Evolutionary conservation across 352 stramenopile species (phyloP).

Genomic region (Aphanomyces stellatus): DNA sequence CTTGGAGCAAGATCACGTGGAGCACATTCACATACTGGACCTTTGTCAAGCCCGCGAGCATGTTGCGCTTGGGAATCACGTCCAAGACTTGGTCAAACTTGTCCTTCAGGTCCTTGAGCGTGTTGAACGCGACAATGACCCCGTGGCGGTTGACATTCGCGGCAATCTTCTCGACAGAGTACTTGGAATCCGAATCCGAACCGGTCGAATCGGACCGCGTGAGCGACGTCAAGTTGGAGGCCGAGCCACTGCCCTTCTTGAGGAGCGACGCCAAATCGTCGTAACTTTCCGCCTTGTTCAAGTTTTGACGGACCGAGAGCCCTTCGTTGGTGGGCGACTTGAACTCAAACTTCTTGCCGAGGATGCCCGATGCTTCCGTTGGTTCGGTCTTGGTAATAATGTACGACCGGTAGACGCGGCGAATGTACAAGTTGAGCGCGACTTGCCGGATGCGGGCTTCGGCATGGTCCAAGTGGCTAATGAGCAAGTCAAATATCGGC

Average conservation of each 20-base stretch:
- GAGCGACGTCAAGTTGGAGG: slow-evolving; percentile 25
- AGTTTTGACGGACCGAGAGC: slow-evolving; percentile 39
- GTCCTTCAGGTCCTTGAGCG: slow-evolving; percentile 66
- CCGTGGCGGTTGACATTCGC: slow-evolving; percentile 60
- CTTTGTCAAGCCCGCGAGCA: slow-evolving; percentile 57
- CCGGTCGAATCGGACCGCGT: slow-evolving; percentile 28
- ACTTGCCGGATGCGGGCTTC: slow-evolving; percentile 58
- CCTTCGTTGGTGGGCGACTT: slow-evolving; percentile 73
- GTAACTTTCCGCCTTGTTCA: slow-evolving; percentile 72
- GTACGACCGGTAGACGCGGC: slow-evolving; percentile 82
- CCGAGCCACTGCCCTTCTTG: slow-evolving; percentile 48
- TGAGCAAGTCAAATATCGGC: slow-evolving; percentile 78
- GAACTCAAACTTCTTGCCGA: slow-evolving; percentile 84
- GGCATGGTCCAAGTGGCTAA: slow-evolving; percentile 65
- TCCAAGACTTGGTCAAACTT: slow-evolving; percentile 57
- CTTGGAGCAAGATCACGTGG: slow-evolving; percentile 68
- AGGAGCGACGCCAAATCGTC: slow-evolving; percentile 67
- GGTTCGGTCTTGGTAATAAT: slow-evolving; percentile 70
- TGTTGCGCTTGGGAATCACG: slow-evolving; percentile 60
- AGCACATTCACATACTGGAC: slow-evolving; percentile 73
- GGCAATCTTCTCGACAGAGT: slow-evolving; percentile 54
- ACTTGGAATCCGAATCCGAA: slow-evolving; percentile 24
- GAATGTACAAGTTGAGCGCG: slow-evolving; percentile 75
- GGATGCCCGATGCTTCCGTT: slow-evolving; percentile 34
- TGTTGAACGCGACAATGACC: slow-evolving; percentile 83